Percentiles rank a stretch among this genome's conserved stretches.
Evolutionary conservation across 176 grass and related monocot species (phyloP).

Genomic region (Canna indica): DNA sequence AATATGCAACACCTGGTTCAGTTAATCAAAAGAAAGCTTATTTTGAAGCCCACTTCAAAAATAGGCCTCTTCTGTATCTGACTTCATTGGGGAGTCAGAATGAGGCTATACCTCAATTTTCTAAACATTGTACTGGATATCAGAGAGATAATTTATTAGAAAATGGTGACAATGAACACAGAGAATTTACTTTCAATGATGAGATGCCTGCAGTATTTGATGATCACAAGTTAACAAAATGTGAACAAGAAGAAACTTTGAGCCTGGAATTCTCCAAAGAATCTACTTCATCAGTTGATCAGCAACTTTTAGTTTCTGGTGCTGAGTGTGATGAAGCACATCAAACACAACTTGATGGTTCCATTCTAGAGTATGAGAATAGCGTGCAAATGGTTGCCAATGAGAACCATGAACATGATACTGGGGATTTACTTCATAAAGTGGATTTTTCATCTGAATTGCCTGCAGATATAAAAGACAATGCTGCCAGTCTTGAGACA

Average conservation of each 20-base stretch:
- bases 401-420: not conserved
- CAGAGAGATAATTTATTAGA: constrained; percentile 2
- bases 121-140: constrained; percentile 1
- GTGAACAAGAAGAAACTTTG: constrained; percentile 8
- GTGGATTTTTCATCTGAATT: not conserved
- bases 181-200: not conserved
- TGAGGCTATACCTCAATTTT: not conserved
- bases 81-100: constrained; percentile 1
- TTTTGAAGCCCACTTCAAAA: constrained; percentile 31
- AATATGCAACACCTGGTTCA: constrained; percentile 15
- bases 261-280: not conserved
- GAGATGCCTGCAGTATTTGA: not conserved
- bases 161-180: not conserved
- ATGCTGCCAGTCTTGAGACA: constrained; percentile 1
- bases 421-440: not conserved
- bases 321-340: constrained; percentile 7
- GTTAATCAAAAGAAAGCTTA: constrained; percentile 28
- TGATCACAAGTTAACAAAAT: not conserved
- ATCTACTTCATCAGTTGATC: not conserved
- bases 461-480: not conserved
- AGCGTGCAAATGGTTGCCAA: not conserved
- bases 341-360: not conserved
- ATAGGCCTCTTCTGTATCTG: not conserved
- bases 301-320: not conserved
- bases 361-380: constrained; percentile 1